Percentiles rank a stretch among this genome's conserved stretches.
Conservation (phyloP, 2,329 filamentous ascomycete genomes). For the Venturiaceae sp. region DNA sequence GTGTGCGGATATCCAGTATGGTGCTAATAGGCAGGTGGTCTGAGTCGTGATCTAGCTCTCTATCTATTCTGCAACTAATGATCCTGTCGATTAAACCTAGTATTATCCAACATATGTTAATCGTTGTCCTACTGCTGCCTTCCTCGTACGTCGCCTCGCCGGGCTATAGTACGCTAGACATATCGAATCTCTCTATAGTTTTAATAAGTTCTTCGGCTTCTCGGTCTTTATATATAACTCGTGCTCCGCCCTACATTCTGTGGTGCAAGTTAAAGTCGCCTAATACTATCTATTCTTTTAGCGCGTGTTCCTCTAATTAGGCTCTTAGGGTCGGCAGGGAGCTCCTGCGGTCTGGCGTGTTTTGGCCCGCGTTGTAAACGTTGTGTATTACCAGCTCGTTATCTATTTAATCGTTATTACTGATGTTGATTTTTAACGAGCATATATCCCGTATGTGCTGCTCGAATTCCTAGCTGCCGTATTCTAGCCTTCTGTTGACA, state of each 20-base stretch:
- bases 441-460: too few species aligned
- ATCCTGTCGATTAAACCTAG: constrained; percentile 10
- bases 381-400: not conserved
- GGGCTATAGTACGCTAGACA: constrained; percentile 7
- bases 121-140: constrained; percentile 7
- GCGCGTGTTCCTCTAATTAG: not conserved
- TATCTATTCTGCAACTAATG: constrained; percentile 10
- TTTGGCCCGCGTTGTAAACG: not conserved
- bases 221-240: constrained; percentile 8
- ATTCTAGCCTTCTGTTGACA: too few species aligned
- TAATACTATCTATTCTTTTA: not conserved
- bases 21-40: constrained; percentile 16
- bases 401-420: not conserved
- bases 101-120: constrained; percentile 11
- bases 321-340: not conserved
- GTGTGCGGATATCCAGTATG: constrained; percentile 10
- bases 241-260: constrained; percentile 9
- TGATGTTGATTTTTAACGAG: not conserved
- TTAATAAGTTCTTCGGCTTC: constrained; percentile 10
- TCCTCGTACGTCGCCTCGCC: constrained; percentile 12
- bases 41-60: constrained; percentile 14
- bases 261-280: constrained; percentile 2
- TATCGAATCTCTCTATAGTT: constrained; percentile 11
- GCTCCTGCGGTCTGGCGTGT: not conserved
- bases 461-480: too few species aligned